phyloP scores from a whole-genome alignment of 2,329 filamentous ascomycete species.

The Fusarium sp. region DNA sequence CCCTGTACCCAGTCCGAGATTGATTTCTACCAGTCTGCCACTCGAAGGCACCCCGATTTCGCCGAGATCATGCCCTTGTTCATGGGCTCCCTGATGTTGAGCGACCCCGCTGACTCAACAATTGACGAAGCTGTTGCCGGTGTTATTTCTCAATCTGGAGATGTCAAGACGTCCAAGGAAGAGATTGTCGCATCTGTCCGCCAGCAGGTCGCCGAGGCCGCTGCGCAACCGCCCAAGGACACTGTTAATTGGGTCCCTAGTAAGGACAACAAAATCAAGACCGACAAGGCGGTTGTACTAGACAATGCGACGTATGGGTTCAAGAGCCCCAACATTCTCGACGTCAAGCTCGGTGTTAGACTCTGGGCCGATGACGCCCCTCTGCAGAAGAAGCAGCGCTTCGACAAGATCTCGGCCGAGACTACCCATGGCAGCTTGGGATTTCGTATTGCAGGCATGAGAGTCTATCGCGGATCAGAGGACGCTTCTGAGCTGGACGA shows the following conservation, averaged over 20 bases:
- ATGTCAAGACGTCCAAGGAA: conserved; percentile 49
- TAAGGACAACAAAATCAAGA: conserved; percentile 73
- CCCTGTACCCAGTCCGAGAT: conserved; percentile 90
- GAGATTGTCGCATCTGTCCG: conserved; percentile 49
- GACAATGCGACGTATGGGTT: conserved; percentile 88
- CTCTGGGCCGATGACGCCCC: conserved; percentile 85
- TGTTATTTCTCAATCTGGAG: conserved; percentile 54
- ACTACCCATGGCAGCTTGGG: conserved; percentile 72
- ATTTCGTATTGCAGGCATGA: conserved; percentile 75
- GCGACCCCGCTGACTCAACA: conserved; percentile 61
- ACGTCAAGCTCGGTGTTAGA: conserved; percentile 89
- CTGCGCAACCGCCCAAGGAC: conserved; percentile 28
- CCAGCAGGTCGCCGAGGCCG: conserved; percentile 46
- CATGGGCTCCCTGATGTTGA: conserved; percentile 83
- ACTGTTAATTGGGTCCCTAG: conserved; percentile 60
- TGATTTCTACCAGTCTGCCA: conserved; percentile 85
- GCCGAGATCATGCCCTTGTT: conserved; percentile 85
- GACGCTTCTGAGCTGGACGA: conserved; percentile 63
- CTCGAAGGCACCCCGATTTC: conserved; percentile 76
- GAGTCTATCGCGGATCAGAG: conserved; percentile 69
- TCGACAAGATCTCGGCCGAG: conserved; percentile 68
- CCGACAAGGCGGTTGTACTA: conserved; percentile 83
- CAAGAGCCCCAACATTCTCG: conserved; percentile 87
- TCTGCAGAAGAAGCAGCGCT: conserved; percentile 68
- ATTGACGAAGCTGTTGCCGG: conserved; percentile 63